Conservation (phyloP, 352 stramenopile species). For the Phytophthora tubulina region DNA sequence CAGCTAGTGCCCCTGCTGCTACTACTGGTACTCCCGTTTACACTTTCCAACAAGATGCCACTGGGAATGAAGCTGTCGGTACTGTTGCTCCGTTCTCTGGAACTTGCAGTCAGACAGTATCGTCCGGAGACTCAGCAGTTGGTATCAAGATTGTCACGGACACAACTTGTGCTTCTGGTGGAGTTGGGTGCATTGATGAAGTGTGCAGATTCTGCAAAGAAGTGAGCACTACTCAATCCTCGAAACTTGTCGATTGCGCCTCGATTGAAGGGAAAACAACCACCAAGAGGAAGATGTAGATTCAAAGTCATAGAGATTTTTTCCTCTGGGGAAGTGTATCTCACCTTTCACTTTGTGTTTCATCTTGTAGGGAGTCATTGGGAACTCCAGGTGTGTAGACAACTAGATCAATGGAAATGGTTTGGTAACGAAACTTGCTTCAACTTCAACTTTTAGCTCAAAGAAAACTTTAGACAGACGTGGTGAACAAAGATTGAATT, state of each 20-base stretch:
- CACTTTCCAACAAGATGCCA: slow-evolving; percentile 27
- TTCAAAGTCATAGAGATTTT: slow-evolving; percentile 20
- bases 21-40: slow-evolving; percentile 23
- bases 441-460: not conserved
- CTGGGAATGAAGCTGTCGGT: slow-evolving; percentile 26
- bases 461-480: not conserved
- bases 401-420: slow-evolving; percentile 24
- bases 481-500: slow-evolving; percentile 20
- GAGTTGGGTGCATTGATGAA: slow-evolving; percentile 18
- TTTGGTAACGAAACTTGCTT: not conserved
- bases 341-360: slow-evolving; percentile 22
- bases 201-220: slow-evolving; percentile 20
- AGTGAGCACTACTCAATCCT: not conserved
- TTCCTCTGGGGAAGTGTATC: slow-evolving; percentile 17
- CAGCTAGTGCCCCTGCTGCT: not conserved
- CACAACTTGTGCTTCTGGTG: slow-evolving; percentile 8
- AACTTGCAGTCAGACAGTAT: slow-evolving; percentile 9
- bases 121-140: slow-evolving; percentile 13
- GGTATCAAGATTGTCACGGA: slow-evolving; percentile 26
- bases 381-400: slow-evolving; percentile 25
- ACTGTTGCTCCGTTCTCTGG: slow-evolving; percentile 28
- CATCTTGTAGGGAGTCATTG: slow-evolving; percentile 22
- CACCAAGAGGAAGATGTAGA: slow-evolving; percentile 31
- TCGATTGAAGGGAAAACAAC: slow-evolving; percentile 3
- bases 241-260: slow-evolving; percentile 1